phyloP scores from a whole-genome alignment of 306 rosid species.

The Dalbergia cultrata region DNA sequence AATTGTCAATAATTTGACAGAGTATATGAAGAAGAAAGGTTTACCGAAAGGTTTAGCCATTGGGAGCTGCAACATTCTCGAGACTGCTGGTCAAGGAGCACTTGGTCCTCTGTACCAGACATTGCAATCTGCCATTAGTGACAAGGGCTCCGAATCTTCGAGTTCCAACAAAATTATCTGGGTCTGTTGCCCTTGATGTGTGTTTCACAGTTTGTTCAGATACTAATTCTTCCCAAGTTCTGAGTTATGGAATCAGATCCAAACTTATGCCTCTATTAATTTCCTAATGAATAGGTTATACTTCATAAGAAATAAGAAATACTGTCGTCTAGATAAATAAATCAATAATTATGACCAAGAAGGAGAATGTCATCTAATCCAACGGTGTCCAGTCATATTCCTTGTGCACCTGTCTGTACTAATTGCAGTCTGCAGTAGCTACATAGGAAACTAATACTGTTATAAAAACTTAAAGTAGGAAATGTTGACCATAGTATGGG shows the following conservation, averaged over 20 bases:
- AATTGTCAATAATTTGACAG: slow-evolving; percentile 61
- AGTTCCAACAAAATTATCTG: slow-evolving; percentile 65
- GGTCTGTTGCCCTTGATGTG: slow-evolving; percentile 60
- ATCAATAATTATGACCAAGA: background rate
- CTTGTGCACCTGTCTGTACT: background rate
- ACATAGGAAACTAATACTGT: slow-evolving; percentile 2
- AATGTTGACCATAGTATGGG: background rate
- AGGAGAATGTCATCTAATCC: slow-evolving; percentile 21
- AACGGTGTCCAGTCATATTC: background rate
- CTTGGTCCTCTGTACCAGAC: slow-evolving; percentile 60
- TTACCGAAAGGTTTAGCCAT: slow-evolving; percentile 72
- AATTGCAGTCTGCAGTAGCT: background rate
- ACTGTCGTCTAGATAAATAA: background rate
- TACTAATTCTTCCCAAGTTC: background rate
- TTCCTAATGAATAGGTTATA: background rate
- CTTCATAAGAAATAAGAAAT: background rate
- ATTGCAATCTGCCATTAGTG: slow-evolving; percentile 62
- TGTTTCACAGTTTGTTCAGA: slow-evolving; percentile 10
- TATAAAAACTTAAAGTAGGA: background rate
- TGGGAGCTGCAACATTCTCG: slow-evolving; percentile 84
- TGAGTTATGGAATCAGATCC: slow-evolving; percentile 29
- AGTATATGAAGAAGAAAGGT: slow-evolving; percentile 72
- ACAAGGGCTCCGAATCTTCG: slow-evolving; percentile 58
- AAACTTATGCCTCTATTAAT: background rate
- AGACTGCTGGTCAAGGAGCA: slow-evolving; percentile 88